A percentile compares a stretch with the other conserved stretches of the same genome.
Evolutionary conservation across 768 basidiomycete species (phyloP).

Genomic region (Suillus ampliporus): DNA sequence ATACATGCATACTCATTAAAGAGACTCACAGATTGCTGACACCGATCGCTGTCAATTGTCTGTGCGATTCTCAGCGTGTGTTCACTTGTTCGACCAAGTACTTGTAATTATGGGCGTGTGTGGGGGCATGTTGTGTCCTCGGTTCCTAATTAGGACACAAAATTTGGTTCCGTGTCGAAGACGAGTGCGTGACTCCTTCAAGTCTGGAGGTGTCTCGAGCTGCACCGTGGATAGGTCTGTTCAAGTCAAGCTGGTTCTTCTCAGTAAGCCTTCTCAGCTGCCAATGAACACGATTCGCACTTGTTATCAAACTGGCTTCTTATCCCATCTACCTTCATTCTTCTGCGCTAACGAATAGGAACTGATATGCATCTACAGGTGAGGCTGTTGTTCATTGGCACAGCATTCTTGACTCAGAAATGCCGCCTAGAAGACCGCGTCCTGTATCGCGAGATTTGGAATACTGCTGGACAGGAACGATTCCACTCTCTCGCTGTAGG

Average conservation of each 20-base stretch:
- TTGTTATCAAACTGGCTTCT: neutral
- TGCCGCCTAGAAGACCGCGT: conserved; percentile 94
- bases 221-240: conserved; percentile 88
- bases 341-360: neutral
- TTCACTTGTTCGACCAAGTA: too few relatives aligned
- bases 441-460: conserved; percentile 96
- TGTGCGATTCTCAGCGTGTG: too few relatives aligned
- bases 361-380: neutral
- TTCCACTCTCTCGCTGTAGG: conserved; percentile 95
- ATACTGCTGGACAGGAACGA: conserved; percentile 93
- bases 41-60: too few relatives aligned
- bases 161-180: too few relatives aligned
- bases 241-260: conserved; percentile 97
- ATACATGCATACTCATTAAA: too few relatives aligned
- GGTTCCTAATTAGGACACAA: too few relatives aligned
- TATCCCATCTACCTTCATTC: neutral
- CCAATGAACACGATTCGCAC: too few relatives aligned
- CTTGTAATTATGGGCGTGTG: too few relatives aligned
- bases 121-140: too few relatives aligned
- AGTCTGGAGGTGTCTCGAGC: too few relatives aligned
- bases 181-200: too few relatives aligned
- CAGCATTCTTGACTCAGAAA: conserved; percentile 94
- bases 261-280: conserved; percentile 66
- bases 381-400: conserved; percentile 61
- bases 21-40: too few relatives aligned